Evolutionary conservation across 2,329 filamentous ascomycete species (phyloP).

Genomic region (Geosmithia putterillii): DNA sequence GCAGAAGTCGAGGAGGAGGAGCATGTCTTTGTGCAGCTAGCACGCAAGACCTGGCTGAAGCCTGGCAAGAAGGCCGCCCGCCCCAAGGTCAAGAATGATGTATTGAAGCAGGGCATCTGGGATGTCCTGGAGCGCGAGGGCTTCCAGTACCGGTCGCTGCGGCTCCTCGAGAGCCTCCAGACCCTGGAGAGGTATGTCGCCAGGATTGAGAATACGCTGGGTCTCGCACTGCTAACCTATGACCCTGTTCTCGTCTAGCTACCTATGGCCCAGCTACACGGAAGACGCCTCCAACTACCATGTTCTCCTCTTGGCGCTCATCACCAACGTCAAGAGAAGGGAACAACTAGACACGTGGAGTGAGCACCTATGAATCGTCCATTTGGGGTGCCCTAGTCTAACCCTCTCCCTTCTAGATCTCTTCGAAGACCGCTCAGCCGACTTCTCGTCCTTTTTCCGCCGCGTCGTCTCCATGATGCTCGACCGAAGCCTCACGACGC

Average conservation of each 20-base stretch:
- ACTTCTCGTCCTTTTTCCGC: conserved; percentile 83
- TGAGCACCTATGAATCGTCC: conserved; percentile 23
- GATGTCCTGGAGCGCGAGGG: conserved; percentile 70
- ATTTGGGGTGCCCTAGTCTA: not conserved
- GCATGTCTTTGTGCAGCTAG: conserved; percentile 62
- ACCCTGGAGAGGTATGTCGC: conserved; percentile 61
- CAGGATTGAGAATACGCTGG: not conserved
- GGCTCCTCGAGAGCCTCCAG: conserved; percentile 82
- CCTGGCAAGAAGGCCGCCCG: conserved; percentile 46
- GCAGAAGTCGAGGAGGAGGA: conserved; percentile 62
- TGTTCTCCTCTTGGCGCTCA: conserved; percentile 72
- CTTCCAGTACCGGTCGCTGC: conserved; percentile 65
- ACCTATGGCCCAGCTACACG: conserved; percentile 87
- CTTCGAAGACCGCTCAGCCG: conserved; percentile 63
- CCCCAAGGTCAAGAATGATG: conserved; percentile 67
- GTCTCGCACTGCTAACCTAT: not conserved
- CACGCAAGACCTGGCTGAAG: conserved; percentile 76
- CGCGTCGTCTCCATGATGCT: conserved; percentile 80
- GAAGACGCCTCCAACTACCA: conserved; percentile 88
- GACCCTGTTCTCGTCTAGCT: conserved; percentile 44
- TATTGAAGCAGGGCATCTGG: conserved; percentile 83
- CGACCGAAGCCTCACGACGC: conserved; percentile 51
- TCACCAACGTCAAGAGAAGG: conserved; percentile 78
- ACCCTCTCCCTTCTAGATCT: conserved; percentile 37
- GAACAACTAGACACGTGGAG: conserved; percentile 84